phyloP scores from a whole-genome alignment of 2,329 filamentous ascomycete genomes.

The Thelonectria olida region DNA sequence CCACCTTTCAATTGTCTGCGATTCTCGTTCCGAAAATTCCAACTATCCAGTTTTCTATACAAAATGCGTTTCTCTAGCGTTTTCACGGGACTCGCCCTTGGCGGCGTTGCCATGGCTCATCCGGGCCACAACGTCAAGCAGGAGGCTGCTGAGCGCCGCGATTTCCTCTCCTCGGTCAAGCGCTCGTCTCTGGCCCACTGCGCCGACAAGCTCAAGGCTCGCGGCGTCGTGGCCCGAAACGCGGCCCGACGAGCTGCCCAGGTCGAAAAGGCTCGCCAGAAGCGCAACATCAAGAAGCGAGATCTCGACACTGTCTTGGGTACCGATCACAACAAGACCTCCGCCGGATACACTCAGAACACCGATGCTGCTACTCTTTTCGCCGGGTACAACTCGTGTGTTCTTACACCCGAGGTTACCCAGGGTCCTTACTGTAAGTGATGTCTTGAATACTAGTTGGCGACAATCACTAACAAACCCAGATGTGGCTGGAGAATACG shows the following conservation, averaged over 20 bases:
- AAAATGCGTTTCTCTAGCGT: slow-evolving; percentile 25
- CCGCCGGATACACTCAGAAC: slow-evolving; percentile 42
- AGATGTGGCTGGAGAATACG: slow-evolving; percentile 45
- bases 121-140: slow-evolving; percentile 59
- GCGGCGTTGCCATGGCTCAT: slow-evolving; percentile 47
- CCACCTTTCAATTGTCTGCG: not conserved
- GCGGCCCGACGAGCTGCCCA: slow-evolving; percentile 54
- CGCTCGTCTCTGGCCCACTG: slow-evolving; percentile 57
- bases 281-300: slow-evolving; percentile 45
- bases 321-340: slow-evolving; percentile 50
- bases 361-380: slow-evolving; percentile 48
- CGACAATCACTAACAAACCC: not conserved
- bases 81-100: slow-evolving; percentile 26
- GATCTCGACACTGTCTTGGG: slow-evolving; percentile 45
- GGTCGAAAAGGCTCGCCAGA: slow-evolving; percentile 53
- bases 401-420: slow-evolving; percentile 60
- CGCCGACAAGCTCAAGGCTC: slow-evolving; percentile 54
- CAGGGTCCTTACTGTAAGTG: slow-evolving; percentile 55
- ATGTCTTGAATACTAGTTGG: not conserved
- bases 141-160: slow-evolving; percentile 59
- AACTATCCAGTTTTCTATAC: not conserved
- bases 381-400: slow-evolving; percentile 52
- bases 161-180: slow-evolving; percentile 50
- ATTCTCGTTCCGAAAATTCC: not conserved
- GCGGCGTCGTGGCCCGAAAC: slow-evolving; percentile 55